A percentile compares a stretch with the other conserved stretches of the same genome.
Conservation (phyloP, 1,284 basidiomycete genomes). For the Trichosporon faecale region DNA sequence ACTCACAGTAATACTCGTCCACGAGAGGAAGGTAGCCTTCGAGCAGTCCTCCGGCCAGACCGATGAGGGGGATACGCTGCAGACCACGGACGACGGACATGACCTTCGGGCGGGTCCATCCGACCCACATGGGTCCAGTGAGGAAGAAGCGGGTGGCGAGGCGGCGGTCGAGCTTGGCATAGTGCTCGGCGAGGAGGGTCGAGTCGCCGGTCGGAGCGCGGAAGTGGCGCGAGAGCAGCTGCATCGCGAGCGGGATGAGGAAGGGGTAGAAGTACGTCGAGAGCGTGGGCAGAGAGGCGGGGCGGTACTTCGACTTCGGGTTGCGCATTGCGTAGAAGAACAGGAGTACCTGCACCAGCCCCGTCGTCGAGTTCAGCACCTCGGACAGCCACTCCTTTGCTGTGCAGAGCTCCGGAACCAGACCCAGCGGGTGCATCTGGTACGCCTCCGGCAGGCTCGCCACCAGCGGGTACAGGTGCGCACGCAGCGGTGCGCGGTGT, state of each 20-base stretch:
- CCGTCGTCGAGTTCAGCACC: slow-evolving; percentile 36
- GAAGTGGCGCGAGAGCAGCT: slow-evolving; percentile 38
- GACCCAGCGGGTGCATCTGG: slow-evolving; percentile 35
- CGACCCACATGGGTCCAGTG: slow-evolving; percentile 82
- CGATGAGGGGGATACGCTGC: slow-evolving; percentile 66
- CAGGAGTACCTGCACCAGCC: slow-evolving; percentile 60
- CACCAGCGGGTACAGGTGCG: slow-evolving; percentile 48
- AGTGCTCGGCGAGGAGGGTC: slow-evolving; percentile 58
- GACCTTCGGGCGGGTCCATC: slow-evolving; percentile 78
- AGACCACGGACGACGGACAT: slow-evolving; percentile 61
- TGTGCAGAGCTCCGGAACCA: slow-evolving; percentile 37
- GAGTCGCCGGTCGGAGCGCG: slow-evolving; percentile 29
- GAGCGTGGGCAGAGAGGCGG: slow-evolving; percentile 39
- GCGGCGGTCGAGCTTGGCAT: slow-evolving; percentile 73
- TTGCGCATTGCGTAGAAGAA: slow-evolving; percentile 1
- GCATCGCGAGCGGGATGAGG: slow-evolving; percentile 38
- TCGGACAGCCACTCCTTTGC: slow-evolving; percentile 38
- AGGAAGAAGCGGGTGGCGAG: slow-evolving; percentile 76
- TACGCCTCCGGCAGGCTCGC: slow-evolving; percentile 40
- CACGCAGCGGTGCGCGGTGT: slow-evolving; percentile 60
- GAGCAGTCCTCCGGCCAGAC: slow-evolving; percentile 70
- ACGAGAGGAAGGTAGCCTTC: slow-evolving; percentile 90
- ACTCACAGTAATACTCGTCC: slow-evolving; percentile 90
- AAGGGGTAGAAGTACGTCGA: slow-evolving; percentile 40
- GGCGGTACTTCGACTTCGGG: slow-evolving; percentile 20